These are phyloP conservation scores for Abelmoschus esculentus DNA, from an alignment of 345 rosid species.

Conservation along the genomic window DNA sequence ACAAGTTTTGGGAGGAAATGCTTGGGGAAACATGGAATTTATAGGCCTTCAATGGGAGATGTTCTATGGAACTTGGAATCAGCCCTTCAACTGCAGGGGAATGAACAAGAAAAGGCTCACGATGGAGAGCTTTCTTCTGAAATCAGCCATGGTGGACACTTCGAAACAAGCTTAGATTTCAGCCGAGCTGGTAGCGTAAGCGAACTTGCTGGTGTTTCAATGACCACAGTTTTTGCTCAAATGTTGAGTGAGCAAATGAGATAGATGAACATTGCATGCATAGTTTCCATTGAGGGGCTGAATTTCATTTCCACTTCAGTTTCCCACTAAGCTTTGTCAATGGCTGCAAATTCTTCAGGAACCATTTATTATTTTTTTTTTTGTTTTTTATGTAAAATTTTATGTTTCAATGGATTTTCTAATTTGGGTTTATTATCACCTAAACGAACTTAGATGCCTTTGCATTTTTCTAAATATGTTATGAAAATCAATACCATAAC, in stretches of 20 bases:
- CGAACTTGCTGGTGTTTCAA: conserved; percentile 42
- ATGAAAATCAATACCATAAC: too few species aligned
- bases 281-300: not conserved
- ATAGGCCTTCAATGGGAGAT: conserved; percentile 65
- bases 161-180: conserved; percentile 24
- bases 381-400: not conserved
- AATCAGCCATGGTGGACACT: conserved; percentile 11
- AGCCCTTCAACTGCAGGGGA: conserved; percentile 40
- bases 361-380: not conserved
- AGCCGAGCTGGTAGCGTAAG: conserved; percentile 24
- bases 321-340: not conserved
- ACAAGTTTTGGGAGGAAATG: conserved; percentile 57
- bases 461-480: not conserved
- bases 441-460: not conserved
- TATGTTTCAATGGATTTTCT: not conserved
- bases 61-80: conserved; percentile 63
- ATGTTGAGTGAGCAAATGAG: conserved; percentile 49
- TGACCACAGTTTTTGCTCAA: conserved; percentile 59
- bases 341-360: not conserved
- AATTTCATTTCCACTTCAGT: not conserved
- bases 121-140: conserved; percentile 1
- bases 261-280: not conserved
- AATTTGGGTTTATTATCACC: not conserved
- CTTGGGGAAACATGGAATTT: conserved; percentile 33
- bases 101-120: conserved; percentile 23